phyloP scores from a whole-genome alignment of 2,329 filamentous ascomycete genomes.

The Botrytis fabae region DNA sequence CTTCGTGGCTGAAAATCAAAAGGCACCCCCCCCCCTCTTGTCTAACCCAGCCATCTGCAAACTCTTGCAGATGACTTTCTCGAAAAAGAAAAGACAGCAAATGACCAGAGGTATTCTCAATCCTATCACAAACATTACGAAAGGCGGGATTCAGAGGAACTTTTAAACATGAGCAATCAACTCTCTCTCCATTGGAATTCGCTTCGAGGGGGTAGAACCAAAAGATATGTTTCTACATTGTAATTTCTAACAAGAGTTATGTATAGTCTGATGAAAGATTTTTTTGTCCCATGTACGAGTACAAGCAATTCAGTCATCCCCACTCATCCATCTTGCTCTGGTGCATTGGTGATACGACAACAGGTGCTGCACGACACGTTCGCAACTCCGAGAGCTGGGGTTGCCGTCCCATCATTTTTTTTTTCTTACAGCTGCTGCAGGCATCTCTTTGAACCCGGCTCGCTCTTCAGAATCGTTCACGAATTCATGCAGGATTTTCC shows the following conservation, averaged over 20 bases:
- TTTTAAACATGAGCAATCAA: slow-evolving; percentile 12
- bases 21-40: neutral
- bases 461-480: neutral
- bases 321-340: neutral
- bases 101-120: neutral
- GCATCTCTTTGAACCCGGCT: neutral
- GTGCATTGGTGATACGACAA: slow-evolving; percentile 20
- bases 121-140: slow-evolving; percentile 16
- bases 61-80: slow-evolving; percentile 22
- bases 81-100: neutral
- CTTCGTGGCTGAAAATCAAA: slow-evolving; percentile 15
- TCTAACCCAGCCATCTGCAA: slow-evolving; percentile 6
- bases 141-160: neutral
- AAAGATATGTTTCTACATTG: neutral
- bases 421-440: slow-evolving; percentile 16
- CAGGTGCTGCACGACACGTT: slow-evolving; percentile 20
- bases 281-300: neutral
- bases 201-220: neutral
- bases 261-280: neutral
- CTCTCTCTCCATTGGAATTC: neutral
- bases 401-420: slow-evolving; percentile 15
- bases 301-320: neutral
- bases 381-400: slow-evolving; percentile 22
- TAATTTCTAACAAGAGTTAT: neutral
- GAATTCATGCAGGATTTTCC: slow-evolving; percentile 17